Evolutionary conservation across 1,284 basidiomycete genomes (phyloP), one percentile per base, ranked within the genome.

Genomic region (Apiotrichum domesticum): DNA sequence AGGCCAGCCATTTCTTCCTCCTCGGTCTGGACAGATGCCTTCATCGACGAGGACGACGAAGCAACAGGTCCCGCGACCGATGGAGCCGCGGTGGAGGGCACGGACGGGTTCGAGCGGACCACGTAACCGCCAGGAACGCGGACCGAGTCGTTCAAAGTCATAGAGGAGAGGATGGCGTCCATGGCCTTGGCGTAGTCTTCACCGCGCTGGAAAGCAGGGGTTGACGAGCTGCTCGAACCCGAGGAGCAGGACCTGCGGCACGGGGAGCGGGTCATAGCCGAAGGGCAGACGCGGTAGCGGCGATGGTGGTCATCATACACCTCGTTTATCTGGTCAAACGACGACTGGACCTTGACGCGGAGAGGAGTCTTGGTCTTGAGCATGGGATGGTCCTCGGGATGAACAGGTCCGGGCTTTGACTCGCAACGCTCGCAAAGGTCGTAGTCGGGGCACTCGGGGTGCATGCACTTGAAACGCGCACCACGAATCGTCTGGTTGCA

Each of bases 341-440:
- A 59, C 14, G 69, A 66, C 35, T 56, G 60, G 35, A 66, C 63
- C 43, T 73, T 67, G 54, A 73, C 61, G n/a, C 59, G 56, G 35
- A 72, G 63, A 4, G 73, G 68, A 9, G 62, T 57, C 70, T 81
- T 87, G 74, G 91, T 81, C 81, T 93, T 94, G 69, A 93, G 75
- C 77, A 93, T 73, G 0, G 88, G 85, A 70, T 94, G 91, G 42
- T 78, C 82, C 6, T 73, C 65, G 0, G 88, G 88, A 71, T 94
- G 90, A 9, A 87, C 80, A 4, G 85, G 75, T 57, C 89, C 87
- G 0, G 90, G 90, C 51, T 83, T 79, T 1, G 88, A 84, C 76
- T 94, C 90, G 75, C 91, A 94, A 57, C 78, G 76, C 64, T 82
- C 81, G 76, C 90, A 94, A 14, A 94, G 80, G 67, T 94, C 90